These are phyloP conservation scores for Boletales sp. DNA, from an alignment of 768 basidiomycete species.

Conservation along the genomic window DNA sequence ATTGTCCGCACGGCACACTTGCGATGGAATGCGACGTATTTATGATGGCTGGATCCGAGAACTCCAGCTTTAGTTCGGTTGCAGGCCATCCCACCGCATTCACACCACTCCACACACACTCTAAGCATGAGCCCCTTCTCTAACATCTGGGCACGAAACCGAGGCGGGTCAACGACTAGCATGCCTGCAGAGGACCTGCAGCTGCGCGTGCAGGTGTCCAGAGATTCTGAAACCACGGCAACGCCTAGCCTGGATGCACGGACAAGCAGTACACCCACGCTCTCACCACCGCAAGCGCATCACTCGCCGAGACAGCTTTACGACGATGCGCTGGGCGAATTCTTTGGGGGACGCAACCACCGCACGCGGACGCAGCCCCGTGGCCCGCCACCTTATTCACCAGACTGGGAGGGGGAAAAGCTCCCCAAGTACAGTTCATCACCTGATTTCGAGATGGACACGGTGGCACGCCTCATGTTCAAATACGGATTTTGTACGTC, in stretches of 20 bases:
- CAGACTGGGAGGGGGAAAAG: conserved; percentile 36
- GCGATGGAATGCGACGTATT: conserved; percentile 18
- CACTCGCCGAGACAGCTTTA: conserved; percentile 24
- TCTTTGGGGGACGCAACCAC: conserved; percentile 28
- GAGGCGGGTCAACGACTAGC: conserved; percentile 2
- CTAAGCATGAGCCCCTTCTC: conserved; percentile 14
- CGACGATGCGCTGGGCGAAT: conserved; percentile 30
- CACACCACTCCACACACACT: background rate
- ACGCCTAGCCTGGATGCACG: conserved; percentile 11
- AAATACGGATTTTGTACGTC: conserved; percentile 59
- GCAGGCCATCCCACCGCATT: conserved; percentile 9
- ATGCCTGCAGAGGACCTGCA: conserved; percentile 16
- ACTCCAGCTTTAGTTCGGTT: conserved; percentile 3
- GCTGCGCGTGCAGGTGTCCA: conserved; percentile 20
- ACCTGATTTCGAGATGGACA: conserved; percentile 43
- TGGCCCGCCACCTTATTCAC: conserved; percentile 43
- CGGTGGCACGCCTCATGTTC: conserved; percentile 59
- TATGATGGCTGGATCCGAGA: conserved; percentile 12
- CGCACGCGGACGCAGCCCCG: conserved; percentile 22
- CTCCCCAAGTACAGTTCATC: conserved; percentile 21
- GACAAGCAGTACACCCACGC: conserved; percentile 16
- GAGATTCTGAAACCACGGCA: conserved; percentile 21
- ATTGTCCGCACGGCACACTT: conserved; percentile 5
- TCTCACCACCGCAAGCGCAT: conserved; percentile 18
- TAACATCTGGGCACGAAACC: conserved; percentile 7